These are phyloP conservation scores for Hypericum perforatum DNA, from an alignment of 345 rosid species.

Conservation along the genomic window DNA sequence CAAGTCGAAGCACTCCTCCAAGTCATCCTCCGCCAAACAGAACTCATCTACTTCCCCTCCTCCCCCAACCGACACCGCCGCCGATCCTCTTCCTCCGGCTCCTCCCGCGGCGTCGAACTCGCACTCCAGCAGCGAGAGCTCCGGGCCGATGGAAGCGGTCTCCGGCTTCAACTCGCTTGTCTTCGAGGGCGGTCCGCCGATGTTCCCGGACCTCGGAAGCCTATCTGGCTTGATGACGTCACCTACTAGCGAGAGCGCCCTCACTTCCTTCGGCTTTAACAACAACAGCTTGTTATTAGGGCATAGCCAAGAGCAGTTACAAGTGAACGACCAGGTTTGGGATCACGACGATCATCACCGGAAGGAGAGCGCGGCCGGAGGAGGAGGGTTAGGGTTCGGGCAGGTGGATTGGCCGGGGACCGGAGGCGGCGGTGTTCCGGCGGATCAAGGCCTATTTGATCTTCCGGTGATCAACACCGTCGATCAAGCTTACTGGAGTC, in stretches of 20 bases:
- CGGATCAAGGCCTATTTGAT: conserved; percentile 59
- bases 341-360: conserved; percentile 17
- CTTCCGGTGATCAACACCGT: conserved; percentile 45
- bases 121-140: conserved; percentile 74
- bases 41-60: neutral
- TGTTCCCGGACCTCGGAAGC: conserved; percentile 57
- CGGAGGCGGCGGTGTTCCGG: conserved; percentile 17
- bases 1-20: conserved; percentile 54
- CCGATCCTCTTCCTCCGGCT: conserved; percentile 8
- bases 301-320: conserved; percentile 12
- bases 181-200: conserved; percentile 37
- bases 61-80: conserved; percentile 5
- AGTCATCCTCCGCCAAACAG: conserved; percentile 7
- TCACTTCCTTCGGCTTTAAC: conserved; percentile 35
- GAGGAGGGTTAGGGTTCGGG: conserved; percentile 39
- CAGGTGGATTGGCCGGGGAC: conserved; percentile 70
- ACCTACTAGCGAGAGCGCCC: conserved; percentile 25
- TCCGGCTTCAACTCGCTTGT: conserved; percentile 41
- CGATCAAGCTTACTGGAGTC: conserved; percentile 87
- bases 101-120: conserved; percentile 22
- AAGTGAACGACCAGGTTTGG: conserved; percentile 37
- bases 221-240: conserved; percentile 41
- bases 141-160: too few relatives aligned
- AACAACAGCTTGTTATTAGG: conserved; percentile 10
- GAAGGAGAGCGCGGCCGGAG: conserved; percentile 16